A percentile compares a stretch with the other conserved stretches of the same genome.
Evolutionary conservation across 2,329 filamentous ascomycete species (phyloP).

Genomic region (Trichophaea hybrida): DNA sequence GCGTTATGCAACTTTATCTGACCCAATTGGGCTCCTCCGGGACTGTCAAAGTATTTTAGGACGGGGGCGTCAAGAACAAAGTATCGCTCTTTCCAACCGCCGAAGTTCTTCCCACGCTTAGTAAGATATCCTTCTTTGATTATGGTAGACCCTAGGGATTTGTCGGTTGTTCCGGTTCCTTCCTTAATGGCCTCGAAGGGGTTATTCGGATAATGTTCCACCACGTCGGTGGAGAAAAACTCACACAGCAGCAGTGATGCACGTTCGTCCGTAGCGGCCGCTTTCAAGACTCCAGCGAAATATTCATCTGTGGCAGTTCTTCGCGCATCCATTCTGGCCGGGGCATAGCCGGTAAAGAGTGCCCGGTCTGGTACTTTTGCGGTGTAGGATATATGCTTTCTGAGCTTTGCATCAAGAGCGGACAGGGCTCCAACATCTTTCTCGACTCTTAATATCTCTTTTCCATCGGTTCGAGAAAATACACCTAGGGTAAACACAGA

Average conservation of each 20-base stretch:
- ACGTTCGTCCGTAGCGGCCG: constrained; percentile 53
- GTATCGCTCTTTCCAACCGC: constrained; percentile 82
- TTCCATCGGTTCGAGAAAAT: constrained; percentile 57
- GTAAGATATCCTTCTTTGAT: constrained; percentile 64
- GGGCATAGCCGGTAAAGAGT: constrained; percentile 82
- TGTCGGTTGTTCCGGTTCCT: constrained; percentile 24
- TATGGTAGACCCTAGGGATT: constrained; percentile 27
- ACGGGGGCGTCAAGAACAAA: constrained; percentile 53
- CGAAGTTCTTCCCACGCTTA: constrained; percentile 96
- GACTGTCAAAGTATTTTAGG: constrained; percentile 81
- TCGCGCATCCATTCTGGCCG: constrained; percentile 80
- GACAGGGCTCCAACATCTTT: constrained; percentile 73
- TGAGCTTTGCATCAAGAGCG: constrained; percentile 69
- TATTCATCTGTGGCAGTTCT: constrained; percentile 69
- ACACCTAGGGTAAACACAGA: constrained; percentile 86
- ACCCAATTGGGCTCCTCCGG: constrained; percentile 77
- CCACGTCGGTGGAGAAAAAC: constrained; percentile 60
- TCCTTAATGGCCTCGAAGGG: constrained; percentile 22
- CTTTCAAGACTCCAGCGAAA: constrained; percentile 71
- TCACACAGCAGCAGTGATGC: constrained; percentile 71
- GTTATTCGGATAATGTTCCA: constrained; percentile 34
- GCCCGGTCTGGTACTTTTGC: constrained; percentile 69
- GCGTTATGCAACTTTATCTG: constrained; percentile 84
- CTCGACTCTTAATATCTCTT: constrained; percentile 85
- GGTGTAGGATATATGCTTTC: constrained; percentile 55